Conservation (phyloP, 139 green algal species). For the Chlorella vulgaris region DNA sequence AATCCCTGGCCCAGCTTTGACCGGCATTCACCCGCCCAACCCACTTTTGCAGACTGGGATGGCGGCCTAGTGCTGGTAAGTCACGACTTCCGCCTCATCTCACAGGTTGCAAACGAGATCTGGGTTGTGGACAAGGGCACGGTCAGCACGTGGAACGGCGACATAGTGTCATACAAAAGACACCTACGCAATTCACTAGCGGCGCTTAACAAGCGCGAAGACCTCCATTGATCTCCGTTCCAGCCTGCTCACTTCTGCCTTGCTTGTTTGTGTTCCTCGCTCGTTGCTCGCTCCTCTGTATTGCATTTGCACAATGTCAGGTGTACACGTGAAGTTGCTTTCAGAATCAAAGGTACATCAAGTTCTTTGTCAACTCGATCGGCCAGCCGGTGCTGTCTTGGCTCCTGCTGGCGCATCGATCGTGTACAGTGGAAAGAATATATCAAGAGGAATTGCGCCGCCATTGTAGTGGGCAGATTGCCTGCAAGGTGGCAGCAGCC, state of each 20-base stretch:
- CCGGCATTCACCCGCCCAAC: not conserved
- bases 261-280: not conserved
- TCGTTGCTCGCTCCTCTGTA: not conserved
- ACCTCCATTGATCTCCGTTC: not conserved
- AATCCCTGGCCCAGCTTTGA: not conserved
- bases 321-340: too few species aligned
- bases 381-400: too few species aligned
- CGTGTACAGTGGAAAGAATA: slow-evolving; percentile 21
- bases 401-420: too few species aligned
- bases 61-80: slow-evolving; percentile 90
- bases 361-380: too few species aligned
- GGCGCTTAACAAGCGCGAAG: not conserved
- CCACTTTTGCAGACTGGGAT: slow-evolving; percentile 74
- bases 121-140: slow-evolving; percentile 85
- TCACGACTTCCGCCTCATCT: slow-evolving; percentile 93
- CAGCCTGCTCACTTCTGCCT: not conserved
- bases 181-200: slow-evolving; percentile 42
- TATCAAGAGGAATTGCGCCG: not conserved
- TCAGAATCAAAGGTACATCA: too few species aligned
- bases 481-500: slow-evolving; percentile 10
- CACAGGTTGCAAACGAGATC: slow-evolving; percentile 91
- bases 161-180: slow-evolving; percentile 91
- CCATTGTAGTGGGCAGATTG: slow-evolving; percentile 2
- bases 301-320: too few species aligned
- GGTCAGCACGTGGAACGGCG: slow-evolving; percentile 79